Base-by-base conservation (phyloP, 148 eudicot genomes). In the Camellia sinensis region DNA sequence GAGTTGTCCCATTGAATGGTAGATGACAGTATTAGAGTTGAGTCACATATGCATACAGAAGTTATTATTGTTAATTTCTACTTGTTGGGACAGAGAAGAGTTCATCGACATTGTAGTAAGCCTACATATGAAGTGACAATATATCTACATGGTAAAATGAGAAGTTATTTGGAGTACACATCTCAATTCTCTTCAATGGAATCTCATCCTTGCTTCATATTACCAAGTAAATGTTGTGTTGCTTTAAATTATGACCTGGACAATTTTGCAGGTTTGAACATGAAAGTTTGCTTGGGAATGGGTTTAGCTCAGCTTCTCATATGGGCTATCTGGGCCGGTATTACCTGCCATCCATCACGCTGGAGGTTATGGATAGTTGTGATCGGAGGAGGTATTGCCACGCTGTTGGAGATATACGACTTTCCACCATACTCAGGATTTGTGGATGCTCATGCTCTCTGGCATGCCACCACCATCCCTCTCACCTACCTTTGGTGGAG, bases 401-500 rank as follows among this genome's bases (percentile, higher is more conserved):
- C 84, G 59, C 83, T 93, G 7, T 61, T 90, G 53, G 84, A 89
- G 68, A 84, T 89, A 44, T 87, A 82, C 18, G 97, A 95, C 85
- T 95, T 93, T 74, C 92, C 97, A 17, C 98, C 98, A 7, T 91
- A 87, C 80, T 46, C 79, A 87, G 93, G 89, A 72, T 83, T 88
- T 14, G 85, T 95, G 10, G 97, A 93, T 76, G 92, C 97, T 82
- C 91, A 89, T 78, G 97, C 96, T 74, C 75, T 95, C 48, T 91
- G 92, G 90, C 97, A 93, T 48, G 93, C 94, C 70, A 83, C 86
- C 50, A 75, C 86, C 82, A 87, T 93, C 18, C 96, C 97, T 37
- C 87, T 94, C 54, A 83, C 91, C 72, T 89, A 88, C 87, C 83
- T 95, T 12, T 90, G 94, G 94, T 95, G 98, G 97, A 91, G 92